Evolutionary conservation across 1,284 basidiomycete genomes (phyloP), one percentile per base, ranked within the genome.

Genomic region (Schizopora paradoxa): DNA sequence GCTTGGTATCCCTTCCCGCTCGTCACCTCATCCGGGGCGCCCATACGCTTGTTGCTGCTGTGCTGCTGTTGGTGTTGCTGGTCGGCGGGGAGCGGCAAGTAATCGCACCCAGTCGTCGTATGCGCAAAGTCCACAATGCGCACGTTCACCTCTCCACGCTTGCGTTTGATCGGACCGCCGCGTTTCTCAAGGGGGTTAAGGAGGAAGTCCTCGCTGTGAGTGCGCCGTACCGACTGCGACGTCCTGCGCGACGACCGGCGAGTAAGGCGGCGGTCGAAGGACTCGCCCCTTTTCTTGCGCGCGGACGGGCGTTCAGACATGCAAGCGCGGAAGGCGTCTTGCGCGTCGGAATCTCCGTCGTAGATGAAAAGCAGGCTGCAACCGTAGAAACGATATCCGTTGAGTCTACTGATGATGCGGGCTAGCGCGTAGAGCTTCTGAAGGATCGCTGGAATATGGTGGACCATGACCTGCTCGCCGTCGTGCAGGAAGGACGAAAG

Each of bases 61-160:
- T n/a, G n/a, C n/a, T n/a, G n/a, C n/a, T n/a, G n/a, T n/a, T n/a
- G n/a, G n/a, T n/a, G n/a, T n/a, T n/a, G n/a, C 6, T 16, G 32
- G 29, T 33, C 49, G 3, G 72, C 63, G 2, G 82, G 74, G 56
- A 73, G 75, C 13, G 83, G 79, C 44, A 88, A 63, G 76, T 92
- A 98, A 64, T 99, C 96, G 36, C 77, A 74, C 5, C 95, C 95
- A 0, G 94, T 98, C 6, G 94, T 98, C 49, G 95, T 98, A 64
- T 98, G 95, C 5, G 95, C 96, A 68, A 99, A 99, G 66, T 99
- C 95, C 49, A 99, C 96, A 47, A 99, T 83, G 22, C 94, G 89
- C 53, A 99, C 89, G 58, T 91, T 92, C 49, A 99, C 80, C 64
- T 96, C 92, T 32, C 96, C 96, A 18, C 90, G 81, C 59, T 82